phyloP scores from a whole-genome alignment of 305 asterid genomes.

The Ilex paraguariensis region DNA sequence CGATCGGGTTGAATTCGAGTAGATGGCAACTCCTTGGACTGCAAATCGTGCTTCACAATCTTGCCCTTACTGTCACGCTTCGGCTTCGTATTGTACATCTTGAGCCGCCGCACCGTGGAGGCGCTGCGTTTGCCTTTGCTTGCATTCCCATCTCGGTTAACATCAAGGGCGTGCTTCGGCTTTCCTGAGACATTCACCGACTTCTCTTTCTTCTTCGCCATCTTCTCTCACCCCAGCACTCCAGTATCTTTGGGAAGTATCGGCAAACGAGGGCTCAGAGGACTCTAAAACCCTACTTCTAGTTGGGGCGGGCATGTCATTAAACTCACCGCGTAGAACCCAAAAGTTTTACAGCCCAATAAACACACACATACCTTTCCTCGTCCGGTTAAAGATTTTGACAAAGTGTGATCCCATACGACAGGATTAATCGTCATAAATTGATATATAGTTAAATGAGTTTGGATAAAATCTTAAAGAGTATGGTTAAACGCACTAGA shows the following conservation, averaged over 20 bases:
- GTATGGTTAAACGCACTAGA: too few species aligned
- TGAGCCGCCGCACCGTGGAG: conserved; percentile 90
- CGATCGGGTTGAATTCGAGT: conserved; percentile 89
- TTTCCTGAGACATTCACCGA: conserved; percentile 82
- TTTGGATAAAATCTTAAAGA: too few species aligned
- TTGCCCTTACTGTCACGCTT: conserved; percentile 50
- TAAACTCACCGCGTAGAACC: too few species aligned
- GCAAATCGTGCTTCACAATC: conserved; percentile 63
- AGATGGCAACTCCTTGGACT: conserved; percentile 74
- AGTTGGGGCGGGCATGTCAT: too few species aligned
- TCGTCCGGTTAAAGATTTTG: too few species aligned
- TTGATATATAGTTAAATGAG: too few species aligned
- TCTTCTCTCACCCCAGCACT: background rate
- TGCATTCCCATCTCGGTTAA: conserved; percentile 35
- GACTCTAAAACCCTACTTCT: too few species aligned
- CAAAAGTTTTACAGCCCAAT: too few species aligned
- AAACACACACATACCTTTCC: too few species aligned
- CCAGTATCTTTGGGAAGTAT: too few species aligned
- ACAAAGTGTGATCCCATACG: too few species aligned
- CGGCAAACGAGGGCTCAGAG: background rate
- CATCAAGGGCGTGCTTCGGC: conserved; percentile 92
- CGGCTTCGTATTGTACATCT: conserved; percentile 82
- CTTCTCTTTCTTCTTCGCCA: conserved; percentile 77
- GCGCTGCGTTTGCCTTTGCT: conserved; percentile 58
- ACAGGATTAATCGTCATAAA: too few species aligned